These are phyloP conservation scores for Huntiella moniliformis DNA, from an alignment of 2,329 filamentous ascomycete genomes.

Conservation along the genomic window DNA sequence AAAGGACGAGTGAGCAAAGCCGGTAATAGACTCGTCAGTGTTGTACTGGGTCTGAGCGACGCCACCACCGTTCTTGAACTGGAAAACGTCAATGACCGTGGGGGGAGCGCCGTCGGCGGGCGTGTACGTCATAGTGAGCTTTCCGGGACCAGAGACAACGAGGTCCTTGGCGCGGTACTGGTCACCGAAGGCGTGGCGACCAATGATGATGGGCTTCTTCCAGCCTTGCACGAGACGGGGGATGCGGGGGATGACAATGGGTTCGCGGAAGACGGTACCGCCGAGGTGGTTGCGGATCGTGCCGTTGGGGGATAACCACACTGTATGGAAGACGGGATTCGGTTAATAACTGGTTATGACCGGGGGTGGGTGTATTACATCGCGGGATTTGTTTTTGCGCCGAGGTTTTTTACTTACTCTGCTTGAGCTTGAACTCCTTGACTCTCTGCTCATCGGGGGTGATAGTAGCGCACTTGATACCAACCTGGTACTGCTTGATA, in stretches of 20 bases:
- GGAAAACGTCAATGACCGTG: constrained; percentile 72
- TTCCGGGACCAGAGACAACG: constrained; percentile 66
- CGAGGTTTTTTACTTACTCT: constrained; percentile 49
- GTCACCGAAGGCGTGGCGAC: constrained; percentile 93
- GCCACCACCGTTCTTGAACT: constrained; percentile 72
- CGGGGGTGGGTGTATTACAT: neutral
- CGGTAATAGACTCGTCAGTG: constrained; percentile 84
- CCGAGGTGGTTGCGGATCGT: constrained; percentile 61
- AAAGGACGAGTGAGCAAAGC: constrained; percentile 92
- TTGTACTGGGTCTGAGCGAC: constrained; percentile 96
- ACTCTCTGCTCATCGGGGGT: constrained; percentile 94
- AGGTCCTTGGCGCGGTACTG: constrained; percentile 95
- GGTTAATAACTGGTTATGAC: neutral
- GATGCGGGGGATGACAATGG: constrained; percentile 86
- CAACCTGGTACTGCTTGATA: constrained; percentile 97
- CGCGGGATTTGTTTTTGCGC: neutral
- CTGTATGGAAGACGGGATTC: constrained; percentile 23
- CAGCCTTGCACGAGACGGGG: constrained; percentile 89
- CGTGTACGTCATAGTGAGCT: constrained; percentile 87
- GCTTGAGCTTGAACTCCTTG: constrained; percentile 95
- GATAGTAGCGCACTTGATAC: constrained; percentile 98
- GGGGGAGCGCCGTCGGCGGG: constrained; percentile 57
- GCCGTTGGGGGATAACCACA: constrained; percentile 98
- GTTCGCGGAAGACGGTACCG: constrained; percentile 96
- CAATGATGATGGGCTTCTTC: constrained; percentile 98